Conservation (phyloP, 2,329 filamentous ascomycete species). For the Aureobasidium lini region DNA sequence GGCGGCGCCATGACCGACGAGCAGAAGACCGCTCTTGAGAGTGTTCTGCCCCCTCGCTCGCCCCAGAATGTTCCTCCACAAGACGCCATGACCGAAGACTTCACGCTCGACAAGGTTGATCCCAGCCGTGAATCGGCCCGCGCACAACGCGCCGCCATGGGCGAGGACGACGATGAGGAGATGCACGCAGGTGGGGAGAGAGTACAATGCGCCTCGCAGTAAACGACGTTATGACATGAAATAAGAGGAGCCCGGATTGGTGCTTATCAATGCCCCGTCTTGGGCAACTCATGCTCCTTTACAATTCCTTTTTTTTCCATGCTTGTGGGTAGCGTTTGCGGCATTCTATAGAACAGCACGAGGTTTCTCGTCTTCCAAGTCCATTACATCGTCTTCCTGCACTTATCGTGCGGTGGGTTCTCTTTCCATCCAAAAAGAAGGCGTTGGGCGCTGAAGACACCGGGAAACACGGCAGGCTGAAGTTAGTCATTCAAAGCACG, state of each 20-base stretch:
- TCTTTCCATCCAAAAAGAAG: neutral
- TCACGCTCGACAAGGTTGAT: slow-evolving; percentile 79
- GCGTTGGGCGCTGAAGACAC: slow-evolving; percentile 2
- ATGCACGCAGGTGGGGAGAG: slow-evolving; percentile 62
- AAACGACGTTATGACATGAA: slow-evolving; percentile 34
- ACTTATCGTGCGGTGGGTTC: neutral
- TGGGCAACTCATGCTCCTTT: neutral
- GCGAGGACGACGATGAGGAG: slow-evolving; percentile 58
- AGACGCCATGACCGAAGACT: slow-evolving; percentile 89
- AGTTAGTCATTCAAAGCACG: neutral
- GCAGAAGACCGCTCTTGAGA: slow-evolving; percentile 72
- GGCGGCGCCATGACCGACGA: slow-evolving; percentile 47
- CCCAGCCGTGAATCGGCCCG: slow-evolving; percentile 53
- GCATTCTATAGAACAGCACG: slow-evolving; percentile 14
- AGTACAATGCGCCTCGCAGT: slow-evolving; percentile 83
- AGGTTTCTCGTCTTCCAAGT: slow-evolving; percentile 4
- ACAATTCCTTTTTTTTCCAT: neutral
- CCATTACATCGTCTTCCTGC: neutral
- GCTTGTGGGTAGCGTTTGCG: slow-evolving; percentile 13
- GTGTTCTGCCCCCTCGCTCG: slow-evolving; percentile 69
- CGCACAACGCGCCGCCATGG: slow-evolving; percentile 50
- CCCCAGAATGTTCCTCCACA: slow-evolving; percentile 60
- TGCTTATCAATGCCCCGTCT: neutral
- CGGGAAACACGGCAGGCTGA: neutral
- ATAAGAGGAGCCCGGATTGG: neutral